These are phyloP conservation scores for Collariella sp. DNA, from an alignment of 495 filamentous ascomycete genomes.

Conservation along the genomic window DNA sequence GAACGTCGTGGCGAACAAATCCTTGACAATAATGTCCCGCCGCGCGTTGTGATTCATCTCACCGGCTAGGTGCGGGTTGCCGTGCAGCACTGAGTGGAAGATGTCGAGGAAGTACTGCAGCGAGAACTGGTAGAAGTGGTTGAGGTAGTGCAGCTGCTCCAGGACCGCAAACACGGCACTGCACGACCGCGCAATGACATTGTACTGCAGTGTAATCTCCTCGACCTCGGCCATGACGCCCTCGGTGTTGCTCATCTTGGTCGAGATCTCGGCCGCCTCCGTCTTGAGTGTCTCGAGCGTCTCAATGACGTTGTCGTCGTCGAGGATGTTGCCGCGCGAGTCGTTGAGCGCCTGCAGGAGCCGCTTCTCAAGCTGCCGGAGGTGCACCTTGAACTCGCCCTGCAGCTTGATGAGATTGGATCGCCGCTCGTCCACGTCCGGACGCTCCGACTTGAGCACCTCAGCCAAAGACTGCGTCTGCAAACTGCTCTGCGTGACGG, in stretches of 20 bases:
- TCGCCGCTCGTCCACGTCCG: conserved; percentile 93
- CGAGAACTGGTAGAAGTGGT: conserved; percentile 99
- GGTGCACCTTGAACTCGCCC: conserved; percentile 95
- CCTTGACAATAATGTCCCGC: conserved; percentile 75
- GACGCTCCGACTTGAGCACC: conserved; percentile 90
- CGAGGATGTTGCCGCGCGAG: conserved; percentile 93
- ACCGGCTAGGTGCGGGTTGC: conserved; percentile 62
- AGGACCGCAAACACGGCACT: conserved; percentile 94
- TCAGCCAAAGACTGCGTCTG: conserved; percentile 96
- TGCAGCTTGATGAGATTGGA: conserved; percentile 97
- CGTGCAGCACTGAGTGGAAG: conserved; percentile 83
- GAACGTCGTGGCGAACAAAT: conserved; percentile 86
- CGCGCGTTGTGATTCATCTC: conserved; percentile 68
- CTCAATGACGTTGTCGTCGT: conserved; percentile 96
- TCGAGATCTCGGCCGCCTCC: conserved; percentile 89
- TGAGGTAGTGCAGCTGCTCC: conserved; percentile 94
- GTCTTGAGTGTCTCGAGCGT: conserved; percentile 97
- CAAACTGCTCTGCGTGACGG: conserved; percentile 95
- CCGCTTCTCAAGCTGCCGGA: conserved; percentile 91
- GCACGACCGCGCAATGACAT: conserved; percentile 84
- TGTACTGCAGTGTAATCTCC: conserved; percentile 85
- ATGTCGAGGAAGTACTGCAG: conserved; percentile 97
- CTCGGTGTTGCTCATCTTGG: conserved; percentile 92
- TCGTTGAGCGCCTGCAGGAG: conserved; percentile 93
- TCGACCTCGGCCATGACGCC: conserved; percentile 98